phyloP scores from a whole-genome alignment of 495 filamentous ascomycete genomes.

The Bathelium albidoporum region DNA sequence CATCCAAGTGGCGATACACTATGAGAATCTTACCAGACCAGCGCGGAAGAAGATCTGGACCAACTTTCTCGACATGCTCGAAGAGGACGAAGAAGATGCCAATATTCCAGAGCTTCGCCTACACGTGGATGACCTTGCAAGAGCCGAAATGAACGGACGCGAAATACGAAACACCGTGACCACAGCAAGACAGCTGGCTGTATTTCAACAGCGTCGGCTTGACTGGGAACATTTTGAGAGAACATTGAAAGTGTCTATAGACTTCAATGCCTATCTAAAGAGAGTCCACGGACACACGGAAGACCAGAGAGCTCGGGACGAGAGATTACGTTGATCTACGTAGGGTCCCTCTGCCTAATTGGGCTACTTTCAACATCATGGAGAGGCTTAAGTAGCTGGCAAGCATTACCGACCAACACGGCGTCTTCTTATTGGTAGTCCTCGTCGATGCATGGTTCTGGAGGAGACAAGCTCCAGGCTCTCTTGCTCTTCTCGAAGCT shows the following conservation, averaged over 20 bases:
- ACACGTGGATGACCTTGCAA: constrained; percentile 7
- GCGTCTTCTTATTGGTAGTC: neutral
- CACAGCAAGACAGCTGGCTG: neutral
- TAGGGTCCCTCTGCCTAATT: neutral
- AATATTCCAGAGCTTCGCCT: neutral
- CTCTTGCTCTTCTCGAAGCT: neutral
- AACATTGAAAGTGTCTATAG: neutral
- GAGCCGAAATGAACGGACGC: constrained; percentile 5
- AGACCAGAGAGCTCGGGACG: neutral
- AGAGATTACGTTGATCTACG: neutral
- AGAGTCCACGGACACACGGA: neutral
- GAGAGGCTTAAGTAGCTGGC: no score
- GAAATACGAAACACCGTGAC: constrained; percentile 7
- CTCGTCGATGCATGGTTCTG: neutral
- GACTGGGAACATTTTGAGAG: neutral
- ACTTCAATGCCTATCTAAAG: neutral
- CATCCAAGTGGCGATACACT: constrained; percentile 38
- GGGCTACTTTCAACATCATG: neutral
- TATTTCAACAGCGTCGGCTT: neutral
- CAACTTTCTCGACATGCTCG: constrained; percentile 17
- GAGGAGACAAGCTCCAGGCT: neutral
- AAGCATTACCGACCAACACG: no score
- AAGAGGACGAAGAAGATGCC: constrained; percentile 3
- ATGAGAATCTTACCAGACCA: constrained; percentile 16
- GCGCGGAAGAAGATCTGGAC: constrained; percentile 16